Evolutionary conservation across 108 stramenopile genomes (phyloP), one percentile per base, ranked within the genome.

Genomic region (Aureococcus anophagefferens): DNA sequence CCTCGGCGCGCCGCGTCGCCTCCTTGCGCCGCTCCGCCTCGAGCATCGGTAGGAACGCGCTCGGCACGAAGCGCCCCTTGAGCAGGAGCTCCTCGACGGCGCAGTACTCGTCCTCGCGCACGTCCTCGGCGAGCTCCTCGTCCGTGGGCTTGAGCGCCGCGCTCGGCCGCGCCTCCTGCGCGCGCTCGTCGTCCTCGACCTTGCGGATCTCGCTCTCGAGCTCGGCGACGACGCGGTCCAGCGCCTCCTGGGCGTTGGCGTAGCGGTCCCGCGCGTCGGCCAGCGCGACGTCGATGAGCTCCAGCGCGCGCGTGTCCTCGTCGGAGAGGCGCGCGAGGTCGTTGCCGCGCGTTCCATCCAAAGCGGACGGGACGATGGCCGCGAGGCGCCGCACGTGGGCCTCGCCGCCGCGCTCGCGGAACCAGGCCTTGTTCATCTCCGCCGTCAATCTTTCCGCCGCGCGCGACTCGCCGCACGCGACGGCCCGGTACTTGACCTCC

Each of bases 61-160:
- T 11, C 7, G 51, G 51, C 21, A 59, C 51, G 51, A 25, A 59
- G 51, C 51, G 51, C 51, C 13, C 13, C 21, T 16, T 4, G 21
- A 25, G 21, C 14, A 25, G 1, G 21, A 59, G 62, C 70, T 71
- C 70, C 70, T 71, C 70, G 46, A 29, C 25, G 62, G 70, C 70
- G 62, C 62, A 63, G 63, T 35, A 28, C 63, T 71, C 70, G 63
- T 71, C 70, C 70, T 71, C 70, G 35, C 70, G 33, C 63, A 29
- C 25, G 63, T 71, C 70, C 63, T 71, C 70, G 31, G 34, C 63
- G 25, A 31, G 14, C 63, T 71, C 70, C 70, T 71, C 70, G 5
- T 71, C 70, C 28, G 70, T 64, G 32, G 70, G 35, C 63, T 71
- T 21, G 35, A 35, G 46, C 63, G 33, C 51, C 28, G 33, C 35